Evolutionary conservation across 2,329 filamentous ascomycete species (phyloP), one percentile per base, ranked within the genome.

Genomic region (Pseudogymnoascus sp.): DNA sequence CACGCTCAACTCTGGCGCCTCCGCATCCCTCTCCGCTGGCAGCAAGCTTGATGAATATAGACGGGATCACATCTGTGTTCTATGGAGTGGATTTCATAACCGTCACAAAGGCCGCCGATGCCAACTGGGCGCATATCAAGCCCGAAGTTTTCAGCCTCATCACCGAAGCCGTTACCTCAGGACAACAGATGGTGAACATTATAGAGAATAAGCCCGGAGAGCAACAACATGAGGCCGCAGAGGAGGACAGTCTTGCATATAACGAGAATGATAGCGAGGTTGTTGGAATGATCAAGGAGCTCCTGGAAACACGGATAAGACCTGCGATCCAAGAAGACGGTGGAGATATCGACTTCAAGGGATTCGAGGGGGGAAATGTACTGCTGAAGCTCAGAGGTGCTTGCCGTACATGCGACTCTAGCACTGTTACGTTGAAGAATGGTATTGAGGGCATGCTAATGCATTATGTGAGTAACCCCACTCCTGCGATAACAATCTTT

Each of bases 381-480:
- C 75, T 86, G 70, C 74, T 96, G 71, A 97, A 96, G 82, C 77
- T 99, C 70, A 83, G 93, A 59, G 95, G 95, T 15, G 95, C 95
- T 19, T 99, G 95, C 77, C 83, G 95, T 68, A 97, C 93, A 19
- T 99, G 95, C 75, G 95, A 97, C 75, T 96, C 91, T 53, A 97
- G 93, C 75, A 97, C 95, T 0, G 93, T 97, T 37, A 99, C 95
- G 31, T 77, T 99, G 68, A 96, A 96, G 82, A 97, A 96, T 74
- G 95, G 95, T 6, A 99, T 99, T 69, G 95, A 99, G 82, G 91
- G 90, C 68, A 97, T 99, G 95, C 76, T 97, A 74, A 97, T 96
- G 91, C 91, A 93, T 75, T 95, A 95, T 76, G 89, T 92, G 76
- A 83, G 88, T 85, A 17, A 23, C 62, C 17, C 56, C 21, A 10